phyloP scores from a whole-genome alignment of 2,329 filamentous ascomycete species.

The Malbranchea cinnamomea region DNA sequence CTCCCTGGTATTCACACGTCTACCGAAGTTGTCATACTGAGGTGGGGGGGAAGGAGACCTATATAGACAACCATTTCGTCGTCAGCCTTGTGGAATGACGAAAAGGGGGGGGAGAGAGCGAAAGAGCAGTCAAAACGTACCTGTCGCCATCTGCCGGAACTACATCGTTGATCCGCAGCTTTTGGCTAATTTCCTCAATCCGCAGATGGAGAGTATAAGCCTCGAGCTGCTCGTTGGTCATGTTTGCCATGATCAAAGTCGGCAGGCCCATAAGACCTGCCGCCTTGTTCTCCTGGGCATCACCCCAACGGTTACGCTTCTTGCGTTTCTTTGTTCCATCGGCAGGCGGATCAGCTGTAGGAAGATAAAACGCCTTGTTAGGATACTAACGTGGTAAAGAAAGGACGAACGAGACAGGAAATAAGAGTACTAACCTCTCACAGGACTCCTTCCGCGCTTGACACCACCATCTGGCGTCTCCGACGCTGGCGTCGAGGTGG shows the following conservation, averaged over 20 bases:
- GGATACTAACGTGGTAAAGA: constrained; percentile 11
- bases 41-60: constrained; percentile 92
- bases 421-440: constrained; percentile 47
- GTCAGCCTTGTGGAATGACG: too few species aligned
- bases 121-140: constrained; percentile 38
- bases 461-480: constrained; percentile 34
- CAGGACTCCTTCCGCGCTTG: constrained; percentile 89
- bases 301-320: constrained; percentile 98
- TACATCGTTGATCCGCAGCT: constrained; percentile 97
- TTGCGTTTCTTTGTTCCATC: constrained; percentile 82
- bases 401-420: constrained; percentile 5
- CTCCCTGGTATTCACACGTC: constrained; percentile 97
- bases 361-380: not conserved
- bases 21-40: constrained; percentile 98
- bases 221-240: constrained; percentile 97
- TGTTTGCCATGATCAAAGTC: constrained; percentile 89
- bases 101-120: constrained; percentile 7
- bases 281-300: constrained; percentile 95
- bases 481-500: constrained; percentile 31
- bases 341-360: constrained; percentile 32
- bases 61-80: too few species aligned
- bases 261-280: constrained; percentile 94
- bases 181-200: constrained; percentile 98
- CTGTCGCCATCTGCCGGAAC: constrained; percentile 92
- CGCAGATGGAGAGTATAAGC: constrained; percentile 92